Conservation (phyloP, 2,329 filamentous ascomycete species). For the Monilinia fructigena region DNA sequence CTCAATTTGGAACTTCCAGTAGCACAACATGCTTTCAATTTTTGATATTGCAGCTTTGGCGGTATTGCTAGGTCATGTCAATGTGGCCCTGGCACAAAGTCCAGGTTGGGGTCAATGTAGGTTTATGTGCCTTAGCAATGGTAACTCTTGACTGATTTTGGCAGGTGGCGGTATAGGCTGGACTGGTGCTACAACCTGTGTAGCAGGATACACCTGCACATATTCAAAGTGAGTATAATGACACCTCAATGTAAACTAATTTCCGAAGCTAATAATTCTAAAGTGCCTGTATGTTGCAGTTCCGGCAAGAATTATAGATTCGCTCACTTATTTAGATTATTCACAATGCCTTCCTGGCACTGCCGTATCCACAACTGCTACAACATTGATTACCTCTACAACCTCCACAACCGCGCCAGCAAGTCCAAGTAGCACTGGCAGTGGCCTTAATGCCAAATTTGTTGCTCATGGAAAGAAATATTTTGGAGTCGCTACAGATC, state of each 20-base stretch:
- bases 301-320: neutral
- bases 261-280: neutral
- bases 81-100: constrained; percentile 27
- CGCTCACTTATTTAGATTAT: constrained; percentile 25
- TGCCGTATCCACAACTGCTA: constrained; percentile 13
- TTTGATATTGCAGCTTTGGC: constrained; percentile 29
- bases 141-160: constrained; percentile 8
- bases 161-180: constrained; percentile 38
- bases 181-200: constrained; percentile 38
- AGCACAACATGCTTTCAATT: constrained; percentile 28
- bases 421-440: constrained; percentile 23
- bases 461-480: constrained; percentile 65
- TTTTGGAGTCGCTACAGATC: constrained; percentile 58
- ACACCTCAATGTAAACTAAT: neutral
- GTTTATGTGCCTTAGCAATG: constrained; percentile 1
- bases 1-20: neutral
- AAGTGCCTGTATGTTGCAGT: constrained; percentile 14
- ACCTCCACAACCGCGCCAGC: constrained; percentile 9
- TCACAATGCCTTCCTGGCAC: constrained; percentile 34
- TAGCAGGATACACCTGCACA: constrained; percentile 37
- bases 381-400: constrained; percentile 19
- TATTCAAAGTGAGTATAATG: constrained; percentile 24
- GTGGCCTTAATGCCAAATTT: constrained; percentile 50
- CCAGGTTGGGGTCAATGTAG: constrained; percentile 31
- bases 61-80: constrained; percentile 29